These are phyloP conservation scores for Spinellus fusiger DNA, from an alignment of 192 early-diverging fungal species.

Conservation along the genomic window DNA sequence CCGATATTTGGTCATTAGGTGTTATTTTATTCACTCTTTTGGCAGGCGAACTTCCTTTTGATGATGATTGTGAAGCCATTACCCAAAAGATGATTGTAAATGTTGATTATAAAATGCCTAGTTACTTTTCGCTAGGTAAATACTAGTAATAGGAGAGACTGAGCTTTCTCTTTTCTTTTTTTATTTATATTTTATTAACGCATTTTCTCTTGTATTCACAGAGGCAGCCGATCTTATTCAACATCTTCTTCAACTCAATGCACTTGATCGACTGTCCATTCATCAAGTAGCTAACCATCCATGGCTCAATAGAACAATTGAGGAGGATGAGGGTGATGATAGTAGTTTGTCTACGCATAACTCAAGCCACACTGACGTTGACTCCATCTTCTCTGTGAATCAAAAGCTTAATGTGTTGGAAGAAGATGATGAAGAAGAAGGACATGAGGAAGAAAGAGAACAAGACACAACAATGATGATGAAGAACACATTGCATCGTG, in stretches of 20 bases:
- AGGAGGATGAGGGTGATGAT: constrained; percentile 27
- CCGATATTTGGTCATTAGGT: constrained; percentile 95
- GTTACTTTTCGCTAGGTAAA: constrained; percentile 51
- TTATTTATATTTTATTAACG: too few species aligned
- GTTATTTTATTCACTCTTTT: constrained; percentile 85
- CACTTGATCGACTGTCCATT: constrained; percentile 55
- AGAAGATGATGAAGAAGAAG: constrained; percentile 26
- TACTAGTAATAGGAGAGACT: neutral
- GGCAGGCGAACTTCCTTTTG: constrained; percentile 77
- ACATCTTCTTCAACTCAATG: constrained; percentile 61
- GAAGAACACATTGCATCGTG: neutral
- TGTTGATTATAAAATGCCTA: constrained; percentile 67
- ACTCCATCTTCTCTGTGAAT: constrained; percentile 12
- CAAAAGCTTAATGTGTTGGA: constrained; percentile 4
- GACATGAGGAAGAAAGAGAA: constrained; percentile 7
- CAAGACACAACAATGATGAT: neutral
- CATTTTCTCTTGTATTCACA: constrained; percentile 10
- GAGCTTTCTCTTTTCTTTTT: too few species aligned
- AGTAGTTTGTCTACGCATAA: constrained; percentile 8
- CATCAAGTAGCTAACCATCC: constrained; percentile 61
- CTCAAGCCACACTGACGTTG: constrained; percentile 14
- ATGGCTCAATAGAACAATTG: constrained; percentile 43
- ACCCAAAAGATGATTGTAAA: constrained; percentile 67
- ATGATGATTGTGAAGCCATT: constrained; percentile 68
- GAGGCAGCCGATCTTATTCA: constrained; percentile 59